phyloP scores from a whole-genome alignment of 192 early-diverging fungal genomes.

The Hyaloraphidium curvatum region DNA sequence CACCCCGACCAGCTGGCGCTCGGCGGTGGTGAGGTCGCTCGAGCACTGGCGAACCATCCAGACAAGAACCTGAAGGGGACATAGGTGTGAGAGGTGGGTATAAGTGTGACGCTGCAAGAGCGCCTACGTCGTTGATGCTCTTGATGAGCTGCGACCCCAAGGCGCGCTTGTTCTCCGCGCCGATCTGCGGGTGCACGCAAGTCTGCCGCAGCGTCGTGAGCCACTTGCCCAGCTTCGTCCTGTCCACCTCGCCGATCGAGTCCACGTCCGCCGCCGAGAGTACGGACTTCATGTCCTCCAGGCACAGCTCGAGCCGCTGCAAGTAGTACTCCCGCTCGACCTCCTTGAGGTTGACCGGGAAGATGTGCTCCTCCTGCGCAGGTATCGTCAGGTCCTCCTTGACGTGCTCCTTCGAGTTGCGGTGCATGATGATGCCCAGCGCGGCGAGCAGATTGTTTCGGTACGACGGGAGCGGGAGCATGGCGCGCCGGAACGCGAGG shows the following conservation, averaged over 20 bases:
- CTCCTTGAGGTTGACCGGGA: conserved; percentile 25
- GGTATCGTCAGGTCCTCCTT: conserved; percentile 32
- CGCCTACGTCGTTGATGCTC: background rate
- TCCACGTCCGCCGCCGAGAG: conserved; percentile 4
- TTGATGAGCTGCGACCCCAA: background rate
- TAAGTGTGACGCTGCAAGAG: no score
- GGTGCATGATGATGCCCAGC: conserved; percentile 22
- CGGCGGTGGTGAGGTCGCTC: no score
- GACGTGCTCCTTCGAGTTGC: conserved; percentile 33
- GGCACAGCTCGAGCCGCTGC: conserved; percentile 24
- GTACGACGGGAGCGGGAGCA: conserved; percentile 7
- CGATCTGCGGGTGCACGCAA: conserved; percentile 1
- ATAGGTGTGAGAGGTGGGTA: no score
- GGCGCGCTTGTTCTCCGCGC: background rate
- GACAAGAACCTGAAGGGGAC: no score
- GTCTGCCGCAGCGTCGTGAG: conserved; percentile 26
- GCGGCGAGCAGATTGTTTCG: conserved; percentile 12
- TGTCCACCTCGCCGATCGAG: conserved; percentile 4
- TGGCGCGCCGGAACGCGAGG: conserved; percentile 5
- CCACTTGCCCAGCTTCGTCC: conserved; percentile 21
- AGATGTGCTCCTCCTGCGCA: conserved; percentile 20
- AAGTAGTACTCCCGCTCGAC: conserved; percentile 40
- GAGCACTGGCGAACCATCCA: no score
- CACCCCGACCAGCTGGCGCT: no score
- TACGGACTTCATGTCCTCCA: conserved; percentile 18